Evolutionary conservation across 257 asterid genomes (phyloP).

Genomic region (Solanum arcanum): DNA sequence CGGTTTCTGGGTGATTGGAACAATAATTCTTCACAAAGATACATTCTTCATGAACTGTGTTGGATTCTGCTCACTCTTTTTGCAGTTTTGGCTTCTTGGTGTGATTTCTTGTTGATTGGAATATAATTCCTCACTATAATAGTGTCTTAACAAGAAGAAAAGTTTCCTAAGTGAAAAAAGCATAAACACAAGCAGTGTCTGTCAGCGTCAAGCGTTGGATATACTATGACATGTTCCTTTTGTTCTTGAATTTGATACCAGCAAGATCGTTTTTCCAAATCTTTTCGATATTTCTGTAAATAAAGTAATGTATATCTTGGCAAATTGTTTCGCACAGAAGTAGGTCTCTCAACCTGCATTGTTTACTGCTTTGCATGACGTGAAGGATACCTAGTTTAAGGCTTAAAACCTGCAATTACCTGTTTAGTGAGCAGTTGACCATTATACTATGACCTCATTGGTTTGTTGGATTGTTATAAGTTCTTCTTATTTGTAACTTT

Average conservation of each 20-base stretch:
- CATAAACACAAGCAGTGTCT: neutral
- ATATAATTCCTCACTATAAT: neutral
- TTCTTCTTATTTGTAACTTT: neutral
- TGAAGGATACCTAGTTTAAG: neutral
- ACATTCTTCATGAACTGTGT: neutral
- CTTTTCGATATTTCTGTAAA: neutral
- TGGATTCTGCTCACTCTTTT: neutral
- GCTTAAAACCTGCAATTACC: neutral
- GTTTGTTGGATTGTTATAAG: neutral
- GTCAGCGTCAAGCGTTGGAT: neutral
- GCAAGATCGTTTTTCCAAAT: neutral
- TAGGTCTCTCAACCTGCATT: neutral
- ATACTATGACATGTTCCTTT: neutral
- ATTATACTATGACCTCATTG: neutral
- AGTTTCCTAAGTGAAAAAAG: neutral
- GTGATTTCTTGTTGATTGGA: neutral
- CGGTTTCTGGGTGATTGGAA: neutral
- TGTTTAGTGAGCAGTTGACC: neutral
- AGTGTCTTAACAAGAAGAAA: neutral
- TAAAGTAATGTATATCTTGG: neutral
- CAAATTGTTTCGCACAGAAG: neutral
- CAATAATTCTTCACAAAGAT: neutral
- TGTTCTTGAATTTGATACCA: neutral
- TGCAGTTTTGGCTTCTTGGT: neutral
- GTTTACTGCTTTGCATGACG: neutral